These are phyloP conservation scores for Closterium sp. DNA, from an alignment of 139 green algal genomes.

Conservation along the genomic window DNA sequence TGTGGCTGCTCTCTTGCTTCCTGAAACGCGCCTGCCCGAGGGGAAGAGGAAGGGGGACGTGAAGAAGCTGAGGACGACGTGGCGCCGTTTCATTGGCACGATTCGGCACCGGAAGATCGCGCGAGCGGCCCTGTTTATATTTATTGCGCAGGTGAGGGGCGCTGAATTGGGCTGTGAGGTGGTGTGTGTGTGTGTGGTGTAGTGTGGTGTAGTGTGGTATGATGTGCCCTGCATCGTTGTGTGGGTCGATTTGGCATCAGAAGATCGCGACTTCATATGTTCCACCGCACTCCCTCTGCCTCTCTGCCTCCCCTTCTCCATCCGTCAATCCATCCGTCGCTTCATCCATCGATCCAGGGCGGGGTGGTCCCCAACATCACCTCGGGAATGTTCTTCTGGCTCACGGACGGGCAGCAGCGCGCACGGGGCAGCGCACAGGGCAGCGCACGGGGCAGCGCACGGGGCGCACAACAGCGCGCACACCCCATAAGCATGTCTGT, in stretches of 20 bases:
- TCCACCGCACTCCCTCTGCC: not conserved
- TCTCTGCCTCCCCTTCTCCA: not conserved
- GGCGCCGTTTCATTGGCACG: conserved; percentile 3
- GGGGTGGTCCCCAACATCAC: conserved; percentile 10
- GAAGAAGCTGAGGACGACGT: not conserved
- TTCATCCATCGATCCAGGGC: not conserved
- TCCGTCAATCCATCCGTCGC: not conserved
- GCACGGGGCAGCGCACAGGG: no score
- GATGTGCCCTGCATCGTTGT: not conserved
- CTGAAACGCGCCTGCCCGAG: conserved; percentile 6
- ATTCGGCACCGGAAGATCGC: not conserved
- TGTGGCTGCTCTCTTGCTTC: conserved; percentile 13
- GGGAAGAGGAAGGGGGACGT: not conserved
- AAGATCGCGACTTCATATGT: no score
- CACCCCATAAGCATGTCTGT: not conserved
- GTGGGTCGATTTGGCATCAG: no score
- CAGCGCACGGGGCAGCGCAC: no score
- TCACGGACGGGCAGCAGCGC: not conserved
- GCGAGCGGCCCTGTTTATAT: conserved; percentile 23
- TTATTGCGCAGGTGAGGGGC: conserved; percentile 12
- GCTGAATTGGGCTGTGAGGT: no score
- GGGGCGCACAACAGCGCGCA: no score
- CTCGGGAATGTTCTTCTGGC: conserved; percentile 44
- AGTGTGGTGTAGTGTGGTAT: not conserved
- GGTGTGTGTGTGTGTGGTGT: not conserved